A percentile compares a stretch with the other conserved stretches of the same genome.
Conservation (phyloP, 1,284 basidiomycete species). For the Irpex sp. region DNA sequence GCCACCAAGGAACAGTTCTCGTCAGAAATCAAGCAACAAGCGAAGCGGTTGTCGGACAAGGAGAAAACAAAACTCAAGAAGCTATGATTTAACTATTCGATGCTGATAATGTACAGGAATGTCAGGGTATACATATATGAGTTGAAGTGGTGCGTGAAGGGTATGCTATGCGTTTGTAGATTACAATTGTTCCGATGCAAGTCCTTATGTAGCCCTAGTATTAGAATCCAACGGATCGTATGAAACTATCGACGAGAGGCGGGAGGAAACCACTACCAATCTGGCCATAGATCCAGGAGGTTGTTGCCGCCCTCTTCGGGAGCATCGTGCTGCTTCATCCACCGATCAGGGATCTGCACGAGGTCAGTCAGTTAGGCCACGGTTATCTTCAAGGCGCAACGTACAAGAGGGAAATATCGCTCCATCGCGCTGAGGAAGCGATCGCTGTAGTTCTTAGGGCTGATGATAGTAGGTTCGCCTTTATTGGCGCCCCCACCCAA, state of each 20-base stretch:
- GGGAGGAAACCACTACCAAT: constrained; percentile 36
- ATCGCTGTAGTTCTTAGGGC: constrained; percentile 81
- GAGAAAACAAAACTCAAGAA: constrained; percentile 34
- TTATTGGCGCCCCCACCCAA: constrained; percentile 70
- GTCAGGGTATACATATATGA: neutral
- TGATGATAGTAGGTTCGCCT: constrained; percentile 92
- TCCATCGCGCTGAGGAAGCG: constrained; percentile 93
- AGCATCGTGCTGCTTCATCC: constrained; percentile 80
- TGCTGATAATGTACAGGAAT: neutral
- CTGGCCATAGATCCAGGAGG: constrained; percentile 46
- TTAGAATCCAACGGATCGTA: neutral
- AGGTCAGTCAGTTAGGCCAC: constrained; percentile 1
- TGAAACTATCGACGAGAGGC: neutral
- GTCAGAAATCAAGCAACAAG: constrained; percentile 72
- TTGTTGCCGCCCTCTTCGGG: constrained; percentile 69
- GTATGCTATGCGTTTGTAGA: neutral
- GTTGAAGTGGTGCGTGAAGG: neutral
- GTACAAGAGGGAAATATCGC: constrained; percentile 81
- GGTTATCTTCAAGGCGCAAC: constrained; percentile 14
- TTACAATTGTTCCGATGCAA: neutral
- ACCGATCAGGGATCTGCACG: constrained; percentile 73
- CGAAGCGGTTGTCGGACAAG: constrained; percentile 48
- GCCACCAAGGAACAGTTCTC: constrained; percentile 72
- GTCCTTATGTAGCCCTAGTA: neutral
- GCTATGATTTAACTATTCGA: constrained; percentile 18